Evolutionary conservation across 2,329 filamentous ascomycete genomes (phyloP).

Genomic region (Amylocarpus encephaloides): DNA sequence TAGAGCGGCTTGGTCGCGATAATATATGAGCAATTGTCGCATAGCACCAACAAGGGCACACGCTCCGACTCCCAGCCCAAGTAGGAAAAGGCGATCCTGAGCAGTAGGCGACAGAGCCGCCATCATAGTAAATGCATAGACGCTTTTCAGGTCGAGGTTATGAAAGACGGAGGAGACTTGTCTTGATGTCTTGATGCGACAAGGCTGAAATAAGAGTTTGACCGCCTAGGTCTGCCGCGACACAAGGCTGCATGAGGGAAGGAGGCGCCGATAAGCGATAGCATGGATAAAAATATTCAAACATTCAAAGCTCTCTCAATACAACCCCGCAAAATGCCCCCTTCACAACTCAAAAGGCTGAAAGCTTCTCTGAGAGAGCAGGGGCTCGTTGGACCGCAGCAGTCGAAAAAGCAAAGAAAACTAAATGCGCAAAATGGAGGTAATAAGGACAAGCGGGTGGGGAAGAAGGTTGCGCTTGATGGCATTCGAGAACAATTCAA

Average conservation of each 20-base stretch:
- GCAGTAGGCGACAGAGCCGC: constrained; percentile 24
- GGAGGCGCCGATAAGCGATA: constrained; percentile 20
- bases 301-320: constrained; percentile 4
- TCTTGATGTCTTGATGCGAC: background rate
- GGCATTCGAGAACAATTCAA: constrained; percentile 95
- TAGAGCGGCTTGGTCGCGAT: constrained; percentile 61
- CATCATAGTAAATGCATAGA: constrained; percentile 18
- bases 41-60: constrained; percentile 53
- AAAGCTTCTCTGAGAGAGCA: constrained; percentile 86
- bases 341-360: constrained; percentile 92
- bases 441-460: constrained; percentile 65
- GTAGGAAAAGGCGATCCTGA: constrained; percentile 24
- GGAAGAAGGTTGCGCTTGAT: constrained; percentile 70
- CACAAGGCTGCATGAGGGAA: background rate
- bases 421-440: constrained; percentile 61
- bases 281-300: constrained; percentile 16
- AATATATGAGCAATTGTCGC: constrained; percentile 50
- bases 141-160: background rate
- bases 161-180: no score
- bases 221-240: constrained; percentile 13
- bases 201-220: background rate
- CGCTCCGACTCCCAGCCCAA: constrained; percentile 42
- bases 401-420: constrained; percentile 92
- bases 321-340: constrained; percentile 59
- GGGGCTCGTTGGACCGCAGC: constrained; percentile 82